These are phyloP conservation scores for Poa annua DNA, from an alignment of 176 grass and related monocot species.

Conservation along the genomic window DNA sequence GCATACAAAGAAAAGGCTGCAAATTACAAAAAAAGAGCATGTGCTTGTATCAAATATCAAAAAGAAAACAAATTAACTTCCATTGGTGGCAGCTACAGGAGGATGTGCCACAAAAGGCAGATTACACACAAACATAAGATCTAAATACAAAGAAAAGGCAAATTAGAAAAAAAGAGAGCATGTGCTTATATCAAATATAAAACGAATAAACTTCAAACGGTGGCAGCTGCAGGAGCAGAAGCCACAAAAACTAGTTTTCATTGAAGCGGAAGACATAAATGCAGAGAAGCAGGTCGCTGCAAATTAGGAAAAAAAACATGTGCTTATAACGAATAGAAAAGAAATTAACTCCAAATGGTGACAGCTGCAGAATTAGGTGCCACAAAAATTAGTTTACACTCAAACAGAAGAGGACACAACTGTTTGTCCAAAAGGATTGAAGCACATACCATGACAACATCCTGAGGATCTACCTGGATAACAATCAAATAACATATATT, in stretches of 20 bases:
- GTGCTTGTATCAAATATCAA: slow-evolving; percentile 11
- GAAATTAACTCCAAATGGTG: slow-evolving; percentile 14
- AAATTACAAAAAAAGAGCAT: background rate
- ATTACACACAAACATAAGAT: background rate
- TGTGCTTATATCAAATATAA: slow-evolving; percentile 8
- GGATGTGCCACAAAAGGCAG: background rate
- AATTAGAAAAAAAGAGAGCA: background rate
- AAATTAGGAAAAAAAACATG: background rate
- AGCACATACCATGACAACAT: slow-evolving; percentile 90
- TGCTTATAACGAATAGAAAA: slow-evolving; percentile 6
- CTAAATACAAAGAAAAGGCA: background rate
- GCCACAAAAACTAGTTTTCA: background rate
- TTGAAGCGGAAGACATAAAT: background rate
- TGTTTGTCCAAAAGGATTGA: slow-evolving; percentile 31
- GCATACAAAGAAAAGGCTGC: background rate
- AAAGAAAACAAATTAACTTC: slow-evolving; percentile 18
- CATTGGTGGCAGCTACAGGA: background rate
- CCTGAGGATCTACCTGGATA: slow-evolving; percentile 95
- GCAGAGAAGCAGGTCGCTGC: background rate
- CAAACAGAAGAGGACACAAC: background rate
- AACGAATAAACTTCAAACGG: background rate
- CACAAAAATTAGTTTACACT: slow-evolving; percentile 27
- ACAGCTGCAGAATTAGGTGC: background rate
- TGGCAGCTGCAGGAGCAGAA: background rate
- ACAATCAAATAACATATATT: slow-evolving; percentile 40